phyloP scores from a whole-genome alignment of 1,284 basidiomycete genomes.

The Cutaneotrichosporon sp. region DNA sequence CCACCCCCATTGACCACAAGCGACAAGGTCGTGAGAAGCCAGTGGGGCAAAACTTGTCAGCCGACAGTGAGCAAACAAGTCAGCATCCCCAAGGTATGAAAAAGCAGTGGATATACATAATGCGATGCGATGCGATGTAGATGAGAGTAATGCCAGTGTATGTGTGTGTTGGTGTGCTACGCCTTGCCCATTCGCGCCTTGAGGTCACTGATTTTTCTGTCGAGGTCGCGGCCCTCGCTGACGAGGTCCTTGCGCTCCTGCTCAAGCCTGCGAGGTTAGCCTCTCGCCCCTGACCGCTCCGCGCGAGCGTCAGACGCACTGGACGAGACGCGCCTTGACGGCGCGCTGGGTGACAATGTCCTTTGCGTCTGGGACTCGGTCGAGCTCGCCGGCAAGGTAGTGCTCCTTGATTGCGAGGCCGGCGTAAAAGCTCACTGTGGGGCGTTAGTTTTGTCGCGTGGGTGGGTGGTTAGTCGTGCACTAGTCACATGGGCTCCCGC shows the following conservation, averaged over 20 bases:
- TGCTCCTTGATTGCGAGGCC: conserved; percentile 32
- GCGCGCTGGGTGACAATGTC: conserved; percentile 23
- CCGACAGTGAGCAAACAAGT: no score
- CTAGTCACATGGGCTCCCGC: background rate
- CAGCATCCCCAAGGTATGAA: no score
- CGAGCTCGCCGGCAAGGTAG: conserved; percentile 28
- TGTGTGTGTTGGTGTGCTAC: no score
- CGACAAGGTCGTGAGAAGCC: no score
- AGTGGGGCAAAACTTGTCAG: no score
- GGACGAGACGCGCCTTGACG: conserved; percentile 27
- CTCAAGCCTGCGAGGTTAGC: conserved; percentile 24
- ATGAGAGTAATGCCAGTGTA: background rate
- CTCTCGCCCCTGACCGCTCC: no score
- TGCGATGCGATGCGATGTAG: no score
- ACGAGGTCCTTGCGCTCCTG: conserved; percentile 32
- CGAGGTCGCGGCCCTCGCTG: conserved; percentile 24
- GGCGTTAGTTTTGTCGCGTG: background rate
- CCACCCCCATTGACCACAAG: no score
- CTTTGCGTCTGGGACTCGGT: conserved; percentile 6
- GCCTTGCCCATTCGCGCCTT: background rate
- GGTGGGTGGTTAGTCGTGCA: background rate
- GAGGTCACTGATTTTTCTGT: conserved; percentile 26
- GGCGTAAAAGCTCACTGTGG: conserved; percentile 31
- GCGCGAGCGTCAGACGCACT: conserved; percentile 21
- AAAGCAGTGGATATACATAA: no score